Evolutionary conservation across 2,329 filamentous ascomycete species (phyloP).

Genomic region (Monosporascus cannonballus): DNA sequence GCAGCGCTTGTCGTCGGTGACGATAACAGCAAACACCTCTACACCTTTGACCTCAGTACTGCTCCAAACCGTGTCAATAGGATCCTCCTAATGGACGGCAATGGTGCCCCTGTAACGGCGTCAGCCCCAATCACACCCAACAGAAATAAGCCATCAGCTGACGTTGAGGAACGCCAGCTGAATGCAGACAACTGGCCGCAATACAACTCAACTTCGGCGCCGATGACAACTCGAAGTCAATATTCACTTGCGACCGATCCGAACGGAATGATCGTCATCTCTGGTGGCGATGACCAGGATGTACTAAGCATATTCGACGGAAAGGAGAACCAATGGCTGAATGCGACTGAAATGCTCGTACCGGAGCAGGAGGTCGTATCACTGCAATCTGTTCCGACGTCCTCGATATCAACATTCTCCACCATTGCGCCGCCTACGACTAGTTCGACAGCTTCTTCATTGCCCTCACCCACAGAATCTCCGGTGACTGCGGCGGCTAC

Average conservation of each 20-base stretch:
- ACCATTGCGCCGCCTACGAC: conserved; percentile 17
- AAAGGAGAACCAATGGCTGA: conserved; percentile 69
- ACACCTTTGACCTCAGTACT: conserved; percentile 68
- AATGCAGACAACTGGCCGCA: conserved; percentile 63
- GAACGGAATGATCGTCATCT: conserved; percentile 65
- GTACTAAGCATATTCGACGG: conserved; percentile 74
- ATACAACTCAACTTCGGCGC: conserved; percentile 72
- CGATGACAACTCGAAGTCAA: conserved; percentile 55
- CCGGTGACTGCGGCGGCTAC: conserved; percentile 14
- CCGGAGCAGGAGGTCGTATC: conserved; percentile 34
- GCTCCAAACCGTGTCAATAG: conserved; percentile 72
- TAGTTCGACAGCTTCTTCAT: conserved; percentile 7
- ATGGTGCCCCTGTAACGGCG: conserved; percentile 47
- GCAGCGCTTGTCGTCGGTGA: conserved; percentile 62
- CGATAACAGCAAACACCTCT: conserved; percentile 72
- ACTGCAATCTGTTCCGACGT: conserved; percentile 24
- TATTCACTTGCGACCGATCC: conserved; percentile 66
- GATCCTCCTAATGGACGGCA: conserved; percentile 57
- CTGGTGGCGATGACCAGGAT: conserved; percentile 64
- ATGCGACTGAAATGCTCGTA: conserved; percentile 59
- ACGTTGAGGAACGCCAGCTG: conserved; percentile 35
- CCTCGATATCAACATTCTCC: conserved; percentile 17
- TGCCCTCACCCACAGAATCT: not conserved
- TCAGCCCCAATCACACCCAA: conserved; percentile 34
- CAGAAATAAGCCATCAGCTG: conserved; percentile 24